Percentiles rank a stretch among this genome's conserved stretches.
These are phyloP conservation scores for Cardamine resedifolia DNA, from an alignment of 345 rosid genomes.

Conservation along the genomic window DNA sequence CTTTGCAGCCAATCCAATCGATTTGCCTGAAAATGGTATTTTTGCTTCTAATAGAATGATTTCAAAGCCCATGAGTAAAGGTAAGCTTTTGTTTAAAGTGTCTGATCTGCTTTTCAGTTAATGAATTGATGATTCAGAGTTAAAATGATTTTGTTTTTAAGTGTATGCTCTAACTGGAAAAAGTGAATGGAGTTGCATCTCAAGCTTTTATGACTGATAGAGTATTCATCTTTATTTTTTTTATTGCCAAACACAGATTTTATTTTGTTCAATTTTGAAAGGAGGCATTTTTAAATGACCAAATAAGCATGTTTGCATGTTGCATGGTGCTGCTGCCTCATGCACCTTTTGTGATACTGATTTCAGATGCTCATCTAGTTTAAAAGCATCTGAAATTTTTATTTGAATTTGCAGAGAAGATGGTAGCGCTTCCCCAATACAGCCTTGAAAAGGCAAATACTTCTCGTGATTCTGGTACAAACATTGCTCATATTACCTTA, in stretches of 20 bases:
- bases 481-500: slow-evolving; percentile 1
- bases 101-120: slow-evolving; percentile 16
- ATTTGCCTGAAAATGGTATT: slow-evolving; percentile 50
- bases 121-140: slow-evolving; percentile 4
- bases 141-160: slow-evolving; percentile 6
- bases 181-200: slow-evolving; percentile 13
- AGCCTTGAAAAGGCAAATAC: slow-evolving; percentile 31
- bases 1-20: slow-evolving; percentile 67
- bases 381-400: background rate
- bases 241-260: background rate
- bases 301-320: background rate
- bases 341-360: background rate
- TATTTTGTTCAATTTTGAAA: background rate
- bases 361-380: background rate
- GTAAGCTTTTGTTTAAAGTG: slow-evolving; percentile 42
- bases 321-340: background rate
- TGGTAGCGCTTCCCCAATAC: slow-evolving; percentile 24
- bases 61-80: slow-evolving; percentile 52
- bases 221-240: background rate
- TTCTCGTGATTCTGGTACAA: slow-evolving; percentile 37
- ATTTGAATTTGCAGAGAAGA: slow-evolving; percentile 31
- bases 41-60: slow-evolving; percentile 42
- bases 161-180: slow-evolving; percentile 7
- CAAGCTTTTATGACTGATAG: background rate
- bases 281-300: background rate